Evolutionary conservation across 768 basidiomycete genomes (phyloP).

Genomic region (Trametes meyenii): DNA sequence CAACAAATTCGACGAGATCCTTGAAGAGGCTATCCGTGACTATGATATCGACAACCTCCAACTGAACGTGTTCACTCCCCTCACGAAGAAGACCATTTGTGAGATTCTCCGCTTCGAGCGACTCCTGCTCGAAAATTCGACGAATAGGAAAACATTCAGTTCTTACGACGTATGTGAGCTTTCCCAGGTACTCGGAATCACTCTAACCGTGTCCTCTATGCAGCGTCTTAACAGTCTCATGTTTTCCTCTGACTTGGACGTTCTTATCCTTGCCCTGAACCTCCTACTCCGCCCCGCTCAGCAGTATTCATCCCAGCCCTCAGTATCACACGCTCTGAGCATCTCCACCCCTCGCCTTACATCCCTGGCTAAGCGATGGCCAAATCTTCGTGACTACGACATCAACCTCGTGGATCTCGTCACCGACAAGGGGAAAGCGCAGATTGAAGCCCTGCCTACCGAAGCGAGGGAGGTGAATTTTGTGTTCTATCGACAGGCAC

Average conservation of each 20-base stretch:
- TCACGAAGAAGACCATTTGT: slow-evolving; percentile 72
- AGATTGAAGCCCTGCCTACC: slow-evolving; percentile 63
- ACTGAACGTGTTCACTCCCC: slow-evolving; percentile 72
- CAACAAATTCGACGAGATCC: slow-evolving; percentile 90
- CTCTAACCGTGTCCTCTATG: slow-evolving; percentile 3
- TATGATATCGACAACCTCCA: slow-evolving; percentile 90
- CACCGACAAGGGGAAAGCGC: slow-evolving; percentile 50
- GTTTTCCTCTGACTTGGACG: slow-evolving; percentile 85
- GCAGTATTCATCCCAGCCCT: slow-evolving; percentile 88
- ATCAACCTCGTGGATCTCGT: slow-evolving; percentile 77
- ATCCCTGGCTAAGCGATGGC: slow-evolving; percentile 84
- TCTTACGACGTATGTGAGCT: slow-evolving; percentile 89
- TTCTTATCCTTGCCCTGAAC: slow-evolving; percentile 81
- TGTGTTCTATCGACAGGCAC: slow-evolving; percentile 74
- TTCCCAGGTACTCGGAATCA: slow-evolving; percentile 1
- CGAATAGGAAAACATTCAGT: slow-evolving; percentile 93
- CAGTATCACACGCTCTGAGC: slow-evolving; percentile 80
- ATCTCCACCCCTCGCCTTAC: slow-evolving; percentile 81
- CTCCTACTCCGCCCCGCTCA: slow-evolving; percentile 91
- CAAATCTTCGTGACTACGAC: slow-evolving; percentile 78
- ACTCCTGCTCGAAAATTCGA: slow-evolving; percentile 93
- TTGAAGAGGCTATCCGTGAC: slow-evolving; percentile 79
- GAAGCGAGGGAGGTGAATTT: slow-evolving; percentile 82
- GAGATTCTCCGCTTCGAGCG: slow-evolving; percentile 89
- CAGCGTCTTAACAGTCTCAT: slow-evolving; percentile 91